Conservation (phyloP, 306 rosid genomes). For the Castanea crenata region DNA sequence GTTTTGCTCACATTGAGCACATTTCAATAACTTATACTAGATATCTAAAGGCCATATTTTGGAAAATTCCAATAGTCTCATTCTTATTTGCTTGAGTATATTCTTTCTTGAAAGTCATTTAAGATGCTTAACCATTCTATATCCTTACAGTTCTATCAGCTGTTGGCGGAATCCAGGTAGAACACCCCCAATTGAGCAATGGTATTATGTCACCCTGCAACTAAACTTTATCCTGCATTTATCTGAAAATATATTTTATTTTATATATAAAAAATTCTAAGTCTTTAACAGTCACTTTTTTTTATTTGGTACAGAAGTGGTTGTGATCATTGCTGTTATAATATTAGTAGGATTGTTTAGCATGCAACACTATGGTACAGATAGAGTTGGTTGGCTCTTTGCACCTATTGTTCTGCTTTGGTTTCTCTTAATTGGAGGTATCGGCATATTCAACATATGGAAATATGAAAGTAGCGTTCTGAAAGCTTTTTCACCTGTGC, state of each 20-base stretch:
- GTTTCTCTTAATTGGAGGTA: constrained; percentile 92
- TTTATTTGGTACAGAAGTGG: constrained; percentile 55
- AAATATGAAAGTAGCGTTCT: constrained; percentile 69
- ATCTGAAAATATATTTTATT: background rate
- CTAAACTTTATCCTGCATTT: constrained; percentile 14
- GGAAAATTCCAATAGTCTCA: background rate
- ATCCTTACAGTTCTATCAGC: constrained; percentile 79
- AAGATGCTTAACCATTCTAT: constrained; percentile 28
- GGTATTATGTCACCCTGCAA: constrained; percentile 48
- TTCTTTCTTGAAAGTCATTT: background rate
- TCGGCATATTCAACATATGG: constrained; percentile 86
- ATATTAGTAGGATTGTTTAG: constrained; percentile 86
- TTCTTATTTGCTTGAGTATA: background rate
- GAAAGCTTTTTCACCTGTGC: constrained; percentile 82
- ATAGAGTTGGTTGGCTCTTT: constrained; percentile 98
- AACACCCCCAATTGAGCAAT: constrained; percentile 49
- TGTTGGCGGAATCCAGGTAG: constrained; percentile 96
- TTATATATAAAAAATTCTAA: constrained; percentile 11
- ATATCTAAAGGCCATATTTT: constrained; percentile 1
- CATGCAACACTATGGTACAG: constrained; percentile 94
- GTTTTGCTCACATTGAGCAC: background rate
- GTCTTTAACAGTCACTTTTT: constrained; percentile 28
- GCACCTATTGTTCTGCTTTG: constrained; percentile 96
- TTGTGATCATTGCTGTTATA: constrained; percentile 81
- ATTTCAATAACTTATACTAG: background rate